These are phyloP conservation scores for Podaxis sp. DNA, from an alignment of 768 basidiomycete genomes.

Conservation along the genomic window DNA sequence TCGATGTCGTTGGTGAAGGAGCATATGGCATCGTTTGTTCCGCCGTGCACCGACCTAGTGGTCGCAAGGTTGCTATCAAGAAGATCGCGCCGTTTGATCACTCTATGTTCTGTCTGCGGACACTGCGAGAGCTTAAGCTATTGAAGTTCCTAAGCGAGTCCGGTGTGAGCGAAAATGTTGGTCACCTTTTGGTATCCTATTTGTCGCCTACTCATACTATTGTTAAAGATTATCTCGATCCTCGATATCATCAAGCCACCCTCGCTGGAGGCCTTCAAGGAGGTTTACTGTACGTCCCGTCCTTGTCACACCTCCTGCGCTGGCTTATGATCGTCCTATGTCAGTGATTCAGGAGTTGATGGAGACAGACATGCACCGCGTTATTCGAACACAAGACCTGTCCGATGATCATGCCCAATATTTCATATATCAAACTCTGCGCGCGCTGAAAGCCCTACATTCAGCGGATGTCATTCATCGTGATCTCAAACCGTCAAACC, in stretches of 20 bases:
- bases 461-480: slow-evolving; percentile 94
- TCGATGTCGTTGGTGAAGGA: slow-evolving; percentile 87
- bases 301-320: not conserved
- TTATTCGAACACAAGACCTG: slow-evolving; percentile 91
- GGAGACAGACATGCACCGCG: slow-evolving; percentile 95
- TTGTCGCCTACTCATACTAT: slow-evolving; percentile 16
- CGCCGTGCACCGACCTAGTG: slow-evolving; percentile 81
- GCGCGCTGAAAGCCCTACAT: slow-evolving; percentile 93
- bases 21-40: slow-evolving; percentile 97
- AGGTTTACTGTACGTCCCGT: slow-evolving; percentile 52
- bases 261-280: slow-evolving; percentile 74
- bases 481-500: slow-evolving; percentile 94
- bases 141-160: slow-evolving; percentile 84
- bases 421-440: slow-evolving; percentile 95
- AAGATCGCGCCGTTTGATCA: slow-evolving; percentile 95
- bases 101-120: slow-evolving; percentile 90
- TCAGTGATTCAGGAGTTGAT: slow-evolving; percentile 78
- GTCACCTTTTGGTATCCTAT: slow-evolving; percentile 17
- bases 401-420: slow-evolving; percentile 97
- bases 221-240: slow-evolving; percentile 76
- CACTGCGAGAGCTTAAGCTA: slow-evolving; percentile 84
- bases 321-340: slow-evolving; percentile 20
- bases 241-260: slow-evolving; percentile 89
- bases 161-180: slow-evolving; percentile 85
- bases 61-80: slow-evolving; percentile 95